Conservation (phyloP, 2,329 filamentous ascomycete species). For the Colletotrichum abscissum region DNA sequence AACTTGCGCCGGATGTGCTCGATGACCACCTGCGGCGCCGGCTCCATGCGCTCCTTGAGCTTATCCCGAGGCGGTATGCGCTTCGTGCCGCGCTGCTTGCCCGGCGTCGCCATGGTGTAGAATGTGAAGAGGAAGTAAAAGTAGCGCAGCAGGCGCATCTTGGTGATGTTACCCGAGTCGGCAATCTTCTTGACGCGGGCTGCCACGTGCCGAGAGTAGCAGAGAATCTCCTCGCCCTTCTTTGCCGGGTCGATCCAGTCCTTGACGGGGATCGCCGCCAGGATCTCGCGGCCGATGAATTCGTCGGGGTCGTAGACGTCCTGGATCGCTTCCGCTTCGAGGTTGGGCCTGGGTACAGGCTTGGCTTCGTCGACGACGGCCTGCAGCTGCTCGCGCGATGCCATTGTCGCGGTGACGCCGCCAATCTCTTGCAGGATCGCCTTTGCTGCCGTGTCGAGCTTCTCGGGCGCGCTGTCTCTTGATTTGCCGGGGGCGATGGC, state of each 20-base stretch:
- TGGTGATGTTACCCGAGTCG: constrained; percentile 56
- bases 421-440: constrained; percentile 74
- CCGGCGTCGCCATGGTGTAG: constrained; percentile 58
- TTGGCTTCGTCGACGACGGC: constrained; percentile 74
- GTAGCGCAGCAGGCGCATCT: constrained; percentile 71
- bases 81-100: constrained; percentile 58
- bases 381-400: constrained; percentile 73
- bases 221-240: constrained; percentile 65
- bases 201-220: constrained; percentile 74
- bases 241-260: constrained; percentile 80
- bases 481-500: constrained; percentile 66
- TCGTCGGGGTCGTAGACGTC: constrained; percentile 78
- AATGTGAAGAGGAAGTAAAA: constrained; percentile 68
- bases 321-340: constrained; percentile 72
- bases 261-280: constrained; percentile 75
- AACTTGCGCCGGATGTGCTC: constrained; percentile 78
- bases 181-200: constrained; percentile 64
- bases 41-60: constrained; percentile 65
- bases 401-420: constrained; percentile 71
- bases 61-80: constrained; percentile 71
- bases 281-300: constrained; percentile 75
- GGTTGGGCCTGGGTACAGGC: constrained; percentile 78
- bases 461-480: constrained; percentile 50
- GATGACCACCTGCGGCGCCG: constrained; percentile 70
- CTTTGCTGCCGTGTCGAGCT: constrained; percentile 65